phyloP scores from a whole-genome alignment of 768 basidiomycete species.

The Macrolepiota fuliginosa region DNA sequence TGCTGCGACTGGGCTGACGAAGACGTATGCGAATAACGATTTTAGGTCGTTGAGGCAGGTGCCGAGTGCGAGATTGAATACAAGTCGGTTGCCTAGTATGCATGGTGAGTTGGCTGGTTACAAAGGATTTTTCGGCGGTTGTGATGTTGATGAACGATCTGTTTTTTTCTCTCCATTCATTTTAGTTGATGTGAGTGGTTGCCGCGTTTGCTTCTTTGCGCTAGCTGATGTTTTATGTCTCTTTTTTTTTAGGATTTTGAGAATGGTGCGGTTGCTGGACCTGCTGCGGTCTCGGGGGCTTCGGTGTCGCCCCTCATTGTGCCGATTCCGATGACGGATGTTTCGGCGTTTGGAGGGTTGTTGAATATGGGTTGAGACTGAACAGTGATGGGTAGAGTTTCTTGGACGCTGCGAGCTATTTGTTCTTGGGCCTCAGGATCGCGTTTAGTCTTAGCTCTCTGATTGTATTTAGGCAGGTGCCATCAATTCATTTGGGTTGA shows the following conservation, averaged over 20 bases:
- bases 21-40: constrained; percentile 79
- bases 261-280: background rate
- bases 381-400: too few relatives aligned
- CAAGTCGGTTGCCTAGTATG: constrained; percentile 82
- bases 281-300: background rate
- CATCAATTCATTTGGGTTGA: too few relatives aligned
- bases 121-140: background rate
- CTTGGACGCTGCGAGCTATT: background rate
- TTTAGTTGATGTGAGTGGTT: constrained; percentile 8
- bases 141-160: too few relatives aligned
- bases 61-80: constrained; percentile 73
- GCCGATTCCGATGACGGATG: constrained; percentile 9
- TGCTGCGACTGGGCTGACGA: constrained; percentile 74
- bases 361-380: constrained; percentile 7
- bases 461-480: background rate
- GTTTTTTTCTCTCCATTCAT: background rate
- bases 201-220: background rate
- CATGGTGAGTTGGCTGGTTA: constrained; percentile 47
- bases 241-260: constrained; percentile 5
- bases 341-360: constrained; percentile 5
- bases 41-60: constrained; percentile 73
- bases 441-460: background rate
- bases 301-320: constrained; percentile 8
- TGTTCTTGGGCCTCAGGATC: background rate
- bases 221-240: background rate